Conservation (phyloP, 495 filamentous ascomycete species). For the Penicillium angulare region DNA sequence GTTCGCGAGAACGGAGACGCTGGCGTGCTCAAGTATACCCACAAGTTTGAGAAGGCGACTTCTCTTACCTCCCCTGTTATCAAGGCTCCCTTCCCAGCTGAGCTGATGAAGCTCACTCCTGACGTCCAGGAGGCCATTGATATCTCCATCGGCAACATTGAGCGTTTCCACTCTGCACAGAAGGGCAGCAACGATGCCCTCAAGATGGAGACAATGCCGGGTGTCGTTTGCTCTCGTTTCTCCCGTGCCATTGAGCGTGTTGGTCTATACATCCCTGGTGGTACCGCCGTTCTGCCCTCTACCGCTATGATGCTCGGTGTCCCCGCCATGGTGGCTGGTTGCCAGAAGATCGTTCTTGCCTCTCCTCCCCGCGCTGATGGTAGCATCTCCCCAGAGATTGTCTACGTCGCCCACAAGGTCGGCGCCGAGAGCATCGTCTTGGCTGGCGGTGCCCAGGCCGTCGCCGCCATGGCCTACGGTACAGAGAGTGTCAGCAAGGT, state of each 20-base stretch:
- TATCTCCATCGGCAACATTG: conserved; percentile 87
- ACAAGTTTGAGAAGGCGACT: conserved; percentile 95
- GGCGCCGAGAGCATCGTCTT: conserved; percentile 93
- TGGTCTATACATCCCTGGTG: conserved; percentile 91
- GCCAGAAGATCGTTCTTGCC: conserved; percentile 88
- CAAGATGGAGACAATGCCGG: conserved; percentile 93
- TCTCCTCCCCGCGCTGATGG: conserved; percentile 89
- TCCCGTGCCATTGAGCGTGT: conserved; percentile 89
- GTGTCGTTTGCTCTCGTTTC: conserved; percentile 91
- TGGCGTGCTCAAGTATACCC: conserved; percentile 85
- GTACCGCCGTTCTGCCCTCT: conserved; percentile 91
- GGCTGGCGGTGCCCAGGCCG: conserved; percentile 94
- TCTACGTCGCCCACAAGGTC: conserved; percentile 96
- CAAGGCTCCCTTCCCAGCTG: conserved; percentile 77
- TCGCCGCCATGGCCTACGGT: conserved; percentile 71
- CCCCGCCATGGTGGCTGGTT: conserved; percentile 96
- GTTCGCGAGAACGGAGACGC: conserved; percentile 79
- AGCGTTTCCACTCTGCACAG: conserved; percentile 89
- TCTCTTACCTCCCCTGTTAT: conserved; percentile 86
- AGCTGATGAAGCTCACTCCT: conserved; percentile 77
- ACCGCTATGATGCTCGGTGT: conserved; percentile 98
- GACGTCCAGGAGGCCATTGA: conserved; percentile 92
- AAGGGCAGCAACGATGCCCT: conserved; percentile 71
- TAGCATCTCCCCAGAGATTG: conserved; percentile 90
- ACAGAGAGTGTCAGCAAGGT: conserved; percentile 82